Evolutionary conservation across 1,139 yeast species (phyloP).

Genomic region (Pichia inconspicua): DNA sequence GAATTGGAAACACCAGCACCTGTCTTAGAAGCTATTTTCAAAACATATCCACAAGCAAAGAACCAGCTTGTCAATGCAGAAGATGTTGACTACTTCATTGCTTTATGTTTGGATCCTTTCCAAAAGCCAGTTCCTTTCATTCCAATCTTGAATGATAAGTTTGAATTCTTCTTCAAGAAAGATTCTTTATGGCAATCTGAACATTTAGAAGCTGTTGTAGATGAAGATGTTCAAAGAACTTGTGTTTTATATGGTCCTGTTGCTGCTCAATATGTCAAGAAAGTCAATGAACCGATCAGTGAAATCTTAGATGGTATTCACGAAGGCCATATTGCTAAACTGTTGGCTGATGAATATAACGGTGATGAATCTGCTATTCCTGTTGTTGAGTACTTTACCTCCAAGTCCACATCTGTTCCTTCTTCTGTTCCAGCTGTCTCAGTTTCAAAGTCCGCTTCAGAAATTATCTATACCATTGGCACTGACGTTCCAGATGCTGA

Average conservation of each 20-base stretch:
- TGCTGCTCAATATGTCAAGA: constrained; percentile 85
- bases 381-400: constrained; percentile 70
- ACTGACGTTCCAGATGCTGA: constrained; percentile 43
- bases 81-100: constrained; percentile 89
- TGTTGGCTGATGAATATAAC: constrained; percentile 61
- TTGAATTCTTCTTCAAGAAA: constrained; percentile 94
- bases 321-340: constrained; percentile 73
- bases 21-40: constrained; percentile 53
- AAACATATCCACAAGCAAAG: constrained; percentile 63
- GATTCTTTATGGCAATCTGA: constrained; percentile 99
- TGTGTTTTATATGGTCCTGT: constrained; percentile 99
- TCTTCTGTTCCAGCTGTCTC: constrained; percentile 31
- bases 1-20: constrained; percentile 63
- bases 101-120: constrained; percentile 70
- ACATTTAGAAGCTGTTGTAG: constrained; percentile 92
- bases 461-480: constrained; percentile 34
- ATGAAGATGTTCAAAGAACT: constrained; percentile 93
- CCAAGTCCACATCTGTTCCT: constrained; percentile 33
- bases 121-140: constrained; percentile 98
- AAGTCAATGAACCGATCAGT: constrained; percentile 87
- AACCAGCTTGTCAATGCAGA: constrained; percentile 87
- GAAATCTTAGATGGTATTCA: constrained; percentile 84
- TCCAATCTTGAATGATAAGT: constrained; percentile 89
- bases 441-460: constrained; percentile 32
- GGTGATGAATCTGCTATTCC: constrained; percentile 72